phyloP scores from a whole-genome alignment of 805 yeast genomes.

The Grigorovia transvaalensis region DNA sequence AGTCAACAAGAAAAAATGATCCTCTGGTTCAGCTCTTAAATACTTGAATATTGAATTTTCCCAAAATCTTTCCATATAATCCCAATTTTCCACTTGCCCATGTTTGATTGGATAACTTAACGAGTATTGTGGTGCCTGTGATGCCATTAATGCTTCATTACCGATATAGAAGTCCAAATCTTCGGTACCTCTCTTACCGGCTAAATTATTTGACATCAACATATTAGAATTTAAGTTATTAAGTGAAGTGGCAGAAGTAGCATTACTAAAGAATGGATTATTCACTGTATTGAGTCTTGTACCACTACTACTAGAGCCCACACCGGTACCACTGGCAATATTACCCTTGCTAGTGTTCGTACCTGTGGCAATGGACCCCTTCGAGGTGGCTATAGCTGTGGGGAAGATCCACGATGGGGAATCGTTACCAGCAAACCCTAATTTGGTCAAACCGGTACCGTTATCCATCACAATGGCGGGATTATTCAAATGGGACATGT shows the following conservation, averaged over 20 bases:
- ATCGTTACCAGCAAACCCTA: slow-evolving; percentile 98
- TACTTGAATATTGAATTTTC: slow-evolving; percentile 94
- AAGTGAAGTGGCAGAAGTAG: slow-evolving; percentile 30
- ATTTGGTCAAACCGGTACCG: slow-evolving; percentile 95
- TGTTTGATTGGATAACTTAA: slow-evolving; percentile 89
- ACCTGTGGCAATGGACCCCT: slow-evolving; percentile 20
- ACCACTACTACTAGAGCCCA: slow-evolving; percentile 6
- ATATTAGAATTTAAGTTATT: slow-evolving; percentile 18
- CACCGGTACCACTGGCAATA: slow-evolving; percentile 28
- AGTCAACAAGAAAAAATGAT: slow-evolving; percentile 87
- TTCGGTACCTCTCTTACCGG: slow-evolving; percentile 79
- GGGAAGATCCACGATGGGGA: slow-evolving; percentile 96
- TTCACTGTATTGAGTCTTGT: slow-evolving; percentile 4
- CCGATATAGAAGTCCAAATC: slow-evolving; percentile 93
- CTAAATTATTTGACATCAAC: slow-evolving; percentile 32
- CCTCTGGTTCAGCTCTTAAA: slow-evolving; percentile 96
- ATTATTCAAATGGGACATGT: slow-evolving; percentile 55
- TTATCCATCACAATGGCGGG: slow-evolving; percentile 98
- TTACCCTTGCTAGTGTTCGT: slow-evolving; percentile 28
- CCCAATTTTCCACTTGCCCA: slow-evolving; percentile 99
- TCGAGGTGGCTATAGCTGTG: slow-evolving; percentile 79
- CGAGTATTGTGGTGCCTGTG: slow-evolving; percentile 85
- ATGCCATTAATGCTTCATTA: slow-evolving; percentile 84
- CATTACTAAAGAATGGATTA: slow-evolving; percentile 24
- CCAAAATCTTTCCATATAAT: slow-evolving; percentile 99